These are phyloP conservation scores for Diplodia intermedia DNA, from an alignment of 2,329 filamentous ascomycete genomes.

Conservation along the genomic window DNA sequence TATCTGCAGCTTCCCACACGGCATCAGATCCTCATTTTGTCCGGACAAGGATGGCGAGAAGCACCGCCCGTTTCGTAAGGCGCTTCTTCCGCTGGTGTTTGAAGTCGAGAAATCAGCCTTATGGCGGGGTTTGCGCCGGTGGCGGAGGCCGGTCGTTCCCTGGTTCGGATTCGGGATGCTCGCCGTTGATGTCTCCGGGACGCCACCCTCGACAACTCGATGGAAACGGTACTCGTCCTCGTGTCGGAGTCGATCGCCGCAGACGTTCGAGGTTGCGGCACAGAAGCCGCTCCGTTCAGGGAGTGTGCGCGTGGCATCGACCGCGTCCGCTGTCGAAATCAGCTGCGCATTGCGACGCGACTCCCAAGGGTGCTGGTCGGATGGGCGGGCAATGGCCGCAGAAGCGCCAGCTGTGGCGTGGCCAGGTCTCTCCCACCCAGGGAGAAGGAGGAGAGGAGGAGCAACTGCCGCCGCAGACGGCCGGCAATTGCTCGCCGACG, in stretches of 20 bases:
- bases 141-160: slow-evolving; percentile 5
- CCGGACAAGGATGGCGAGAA: neutral
- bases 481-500: slow-evolving; percentile 1
- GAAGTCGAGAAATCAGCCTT: neutral
- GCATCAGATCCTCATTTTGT: neutral
- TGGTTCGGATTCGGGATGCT: slow-evolving; percentile 20
- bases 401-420: neutral
- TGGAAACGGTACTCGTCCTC: slow-evolving; percentile 5
- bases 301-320: slow-evolving; percentile 1
- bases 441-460: neutral
- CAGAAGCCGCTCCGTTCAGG: slow-evolving; percentile 6
- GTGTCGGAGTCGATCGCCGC: slow-evolving; percentile 24
- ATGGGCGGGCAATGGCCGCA: neutral
- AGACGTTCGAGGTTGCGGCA: slow-evolving; percentile 21
- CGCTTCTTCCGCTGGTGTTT: slow-evolving; percentile 15
- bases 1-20: neutral
- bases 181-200: slow-evolving; percentile 10
- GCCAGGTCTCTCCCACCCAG: too few species aligned
- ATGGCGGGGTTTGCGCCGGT: slow-evolving; percentile 5
- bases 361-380: too few species aligned
- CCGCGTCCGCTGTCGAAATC: neutral
- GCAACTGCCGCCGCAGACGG: neutral
- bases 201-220: slow-evolving; percentile 15
- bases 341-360: too few species aligned
- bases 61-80: neutral